These are phyloP conservation scores for Gossypioides kirkii DNA, from an alignment of 345 rosid genomes.

Conservation along the genomic window DNA sequence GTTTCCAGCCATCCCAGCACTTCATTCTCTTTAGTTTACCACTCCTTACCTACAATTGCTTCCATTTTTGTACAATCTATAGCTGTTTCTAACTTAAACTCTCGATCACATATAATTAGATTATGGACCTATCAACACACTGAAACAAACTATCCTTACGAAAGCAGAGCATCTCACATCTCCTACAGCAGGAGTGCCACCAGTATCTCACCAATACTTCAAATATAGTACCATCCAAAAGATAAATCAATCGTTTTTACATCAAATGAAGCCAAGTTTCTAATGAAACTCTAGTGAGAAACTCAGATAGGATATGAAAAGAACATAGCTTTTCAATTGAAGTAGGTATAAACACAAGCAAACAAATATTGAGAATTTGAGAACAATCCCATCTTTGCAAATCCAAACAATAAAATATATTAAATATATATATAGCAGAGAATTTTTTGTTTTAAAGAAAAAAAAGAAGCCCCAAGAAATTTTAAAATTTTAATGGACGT, in stretches of 20 bases:
- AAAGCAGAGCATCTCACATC: neutral
- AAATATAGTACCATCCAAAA: too few species aligned
- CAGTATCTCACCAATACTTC: neutral
- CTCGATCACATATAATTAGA: neutral
- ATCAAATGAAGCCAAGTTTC: neutral
- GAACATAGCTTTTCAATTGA: neutral
- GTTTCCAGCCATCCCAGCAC: neutral
- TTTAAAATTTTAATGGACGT: neutral
- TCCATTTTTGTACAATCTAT: conserved; percentile 1
- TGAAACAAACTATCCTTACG: neutral
- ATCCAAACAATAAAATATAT: neutral
- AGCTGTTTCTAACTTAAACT: neutral
- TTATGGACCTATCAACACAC: neutral
- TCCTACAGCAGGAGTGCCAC: neutral
- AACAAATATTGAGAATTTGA: neutral
- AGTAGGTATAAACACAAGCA: neutral
- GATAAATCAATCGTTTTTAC: neutral
- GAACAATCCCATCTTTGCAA: neutral
- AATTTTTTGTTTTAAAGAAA: neutral
- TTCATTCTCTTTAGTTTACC: neutral
- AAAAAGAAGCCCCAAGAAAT: neutral
- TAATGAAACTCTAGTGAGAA: neutral
- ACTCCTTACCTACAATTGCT: neutral
- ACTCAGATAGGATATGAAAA: neutral
- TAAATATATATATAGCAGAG: too few species aligned